Evolutionary conservation across 2,329 filamentous ascomycete species (phyloP).

Genomic region (Chaetothyriales sp.): DNA sequence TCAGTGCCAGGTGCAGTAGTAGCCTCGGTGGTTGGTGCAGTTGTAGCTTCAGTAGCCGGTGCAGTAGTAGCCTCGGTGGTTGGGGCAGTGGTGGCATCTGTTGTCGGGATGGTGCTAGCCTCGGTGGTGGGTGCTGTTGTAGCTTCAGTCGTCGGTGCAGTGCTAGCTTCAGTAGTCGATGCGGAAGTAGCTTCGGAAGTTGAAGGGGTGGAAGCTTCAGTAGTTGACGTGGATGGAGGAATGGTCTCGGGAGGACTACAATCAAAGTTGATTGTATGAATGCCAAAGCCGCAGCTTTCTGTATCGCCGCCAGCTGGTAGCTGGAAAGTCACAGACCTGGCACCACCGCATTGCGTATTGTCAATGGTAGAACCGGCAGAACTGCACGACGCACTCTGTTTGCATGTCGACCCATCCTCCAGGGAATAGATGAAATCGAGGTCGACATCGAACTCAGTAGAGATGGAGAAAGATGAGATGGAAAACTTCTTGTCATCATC

Average conservation of each 20-base stretch:
- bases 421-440: conserved; percentile 79
- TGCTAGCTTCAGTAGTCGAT: conserved; percentile 15
- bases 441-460: conserved; percentile 58
- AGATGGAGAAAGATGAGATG: conserved; percentile 57
- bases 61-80: conserved; percentile 6
- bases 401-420: conserved; percentile 68
- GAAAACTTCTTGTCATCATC: conserved; percentile 51
- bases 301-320: conserved; percentile 40
- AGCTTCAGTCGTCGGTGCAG: conserved; percentile 22
- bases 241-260: conserved; percentile 34
- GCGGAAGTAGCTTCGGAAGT: conserved; percentile 17
- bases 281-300: conserved; percentile 53
- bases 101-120: too few relatives aligned
- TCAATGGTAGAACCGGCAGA: conserved; percentile 52
- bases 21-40: conserved; percentile 4
- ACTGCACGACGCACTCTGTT: conserved; percentile 56
- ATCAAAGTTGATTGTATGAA: conserved; percentile 62
- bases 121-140: conserved; percentile 27
- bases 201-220: not conserved
- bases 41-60: not conserved
- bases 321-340: conserved; percentile 60
- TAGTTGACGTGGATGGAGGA: not conserved
- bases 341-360: conserved; percentile 88
- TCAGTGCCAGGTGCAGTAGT: conserved; percentile 22
- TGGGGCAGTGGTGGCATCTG: too few relatives aligned